Conservation (phyloP, 768 basidiomycete species). For the Termitomyces sp. region DNA sequence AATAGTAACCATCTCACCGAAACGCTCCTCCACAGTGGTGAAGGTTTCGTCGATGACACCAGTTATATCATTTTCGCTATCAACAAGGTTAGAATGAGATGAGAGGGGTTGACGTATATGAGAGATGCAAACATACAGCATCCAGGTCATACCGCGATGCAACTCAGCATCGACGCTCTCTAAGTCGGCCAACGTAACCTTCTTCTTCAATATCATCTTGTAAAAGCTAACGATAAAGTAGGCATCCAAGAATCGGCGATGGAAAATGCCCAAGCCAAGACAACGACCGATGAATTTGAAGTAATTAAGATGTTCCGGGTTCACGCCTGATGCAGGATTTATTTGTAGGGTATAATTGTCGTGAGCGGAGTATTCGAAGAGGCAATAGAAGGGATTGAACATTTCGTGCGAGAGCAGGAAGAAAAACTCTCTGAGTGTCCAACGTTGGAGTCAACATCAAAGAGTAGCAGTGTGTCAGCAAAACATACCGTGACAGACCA, state of each 20-base stretch:
- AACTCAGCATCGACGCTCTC: conserved; percentile 97
- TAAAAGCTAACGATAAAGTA: conserved; percentile 99
- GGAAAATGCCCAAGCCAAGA: conserved; percentile 96
- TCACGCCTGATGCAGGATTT: conserved; percentile 96
- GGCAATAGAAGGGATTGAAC: conserved; percentile 99
- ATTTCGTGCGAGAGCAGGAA: conserved; percentile 99
- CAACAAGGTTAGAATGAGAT: not conserved
- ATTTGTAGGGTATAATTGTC: conserved; percentile 99
- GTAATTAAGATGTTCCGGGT: conserved; percentile 99
- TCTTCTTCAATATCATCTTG: conserved; percentile 99
- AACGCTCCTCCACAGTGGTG: conserved; percentile 94
- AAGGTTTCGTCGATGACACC: conserved; percentile 98
- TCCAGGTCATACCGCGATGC: conserved; percentile 95
- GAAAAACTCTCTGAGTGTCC: conserved; percentile 84
- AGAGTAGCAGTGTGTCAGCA: not conserved
- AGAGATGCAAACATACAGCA: conserved; percentile 66
- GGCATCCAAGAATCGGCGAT: conserved; percentile 96
- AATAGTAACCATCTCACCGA: conserved; percentile 96
- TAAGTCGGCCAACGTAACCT: conserved; percentile 87
- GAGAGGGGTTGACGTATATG: not conserved
- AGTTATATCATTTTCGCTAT: conserved; percentile 95
- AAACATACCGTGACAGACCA: conserved; percentile 82
- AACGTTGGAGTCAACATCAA: conserved; percentile 2
- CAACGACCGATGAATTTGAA: conserved; percentile 99
- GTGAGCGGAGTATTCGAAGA: conserved; percentile 99